A percentile compares a stretch with the other conserved stretches of the same genome.
Conservation (phyloP, 768 basidiomycete genomes). For the Suillus tomentosus region DNA sequence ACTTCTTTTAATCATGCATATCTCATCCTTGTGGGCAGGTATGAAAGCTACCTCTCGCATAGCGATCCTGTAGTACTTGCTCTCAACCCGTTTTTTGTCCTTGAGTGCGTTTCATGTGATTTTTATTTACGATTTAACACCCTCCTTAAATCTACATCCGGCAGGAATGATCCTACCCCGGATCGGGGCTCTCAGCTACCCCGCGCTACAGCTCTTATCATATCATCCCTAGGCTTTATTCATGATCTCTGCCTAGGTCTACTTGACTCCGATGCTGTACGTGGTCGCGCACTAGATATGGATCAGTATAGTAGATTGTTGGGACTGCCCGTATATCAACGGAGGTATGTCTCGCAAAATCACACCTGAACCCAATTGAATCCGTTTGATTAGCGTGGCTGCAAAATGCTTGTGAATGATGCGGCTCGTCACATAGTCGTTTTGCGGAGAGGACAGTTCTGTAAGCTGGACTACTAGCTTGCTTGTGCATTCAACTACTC, state of each 20-base stretch:
- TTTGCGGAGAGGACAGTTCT: slow-evolving; percentile 89
- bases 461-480: slow-evolving; percentile 45
- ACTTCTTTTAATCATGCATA: too few relatives aligned
- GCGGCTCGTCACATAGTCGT: slow-evolving; percentile 85
- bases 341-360: slow-evolving; percentile 46
- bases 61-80: too few relatives aligned
- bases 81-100: too few relatives aligned
- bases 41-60: too few relatives aligned
- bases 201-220: slow-evolving; percentile 84
- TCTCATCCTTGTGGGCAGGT: too few relatives aligned
- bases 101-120: neutral
- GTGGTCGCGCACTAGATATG: slow-evolving; percentile 87
- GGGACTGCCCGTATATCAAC: slow-evolving; percentile 92
- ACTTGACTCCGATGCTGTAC: slow-evolving; percentile 79
- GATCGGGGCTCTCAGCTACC: slow-evolving; percentile 84
- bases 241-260: slow-evolving; percentile 85
- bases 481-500: neutral
- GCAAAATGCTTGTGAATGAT: slow-evolving; percentile 76
- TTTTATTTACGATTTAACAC: neutral
- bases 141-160: neutral
- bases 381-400: slow-evolving; percentile 60
- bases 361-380: neutral
- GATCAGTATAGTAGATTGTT: slow-evolving; percentile 91
- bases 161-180: slow-evolving; percentile 89
- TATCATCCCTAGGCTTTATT: slow-evolving; percentile 89